Percentiles rank a stretch among this genome's conserved stretches.
phyloP scores from a whole-genome alignment of 805 yeast species.

The Saturnispora sekii region DNA sequence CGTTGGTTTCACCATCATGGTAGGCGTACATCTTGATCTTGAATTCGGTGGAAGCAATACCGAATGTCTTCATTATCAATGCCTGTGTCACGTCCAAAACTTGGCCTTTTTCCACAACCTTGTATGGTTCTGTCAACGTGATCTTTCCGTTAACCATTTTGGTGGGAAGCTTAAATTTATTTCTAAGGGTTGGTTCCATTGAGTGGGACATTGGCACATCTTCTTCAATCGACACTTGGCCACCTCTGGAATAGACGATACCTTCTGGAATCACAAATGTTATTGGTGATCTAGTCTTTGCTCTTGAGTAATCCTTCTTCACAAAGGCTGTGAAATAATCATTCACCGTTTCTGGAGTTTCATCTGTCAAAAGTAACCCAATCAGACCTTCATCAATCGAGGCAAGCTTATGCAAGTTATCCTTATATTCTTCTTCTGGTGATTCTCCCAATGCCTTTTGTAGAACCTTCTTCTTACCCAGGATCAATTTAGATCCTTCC shows the following conservation, averaged over 20 bases:
- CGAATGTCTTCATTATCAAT: constrained; percentile 85
- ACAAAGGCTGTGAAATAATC: constrained; percentile 76
- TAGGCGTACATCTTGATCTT: constrained; percentile 71
- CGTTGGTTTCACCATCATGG: constrained; percentile 52
- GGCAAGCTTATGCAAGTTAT: constrained; percentile 64
- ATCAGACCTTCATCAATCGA: constrained; percentile 64
- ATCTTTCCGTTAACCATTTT: constrained; percentile 85
- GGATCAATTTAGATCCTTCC: constrained; percentile 78
- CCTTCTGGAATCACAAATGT: constrained; percentile 86
- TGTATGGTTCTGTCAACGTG: constrained; percentile 60
- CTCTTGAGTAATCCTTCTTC: constrained; percentile 79
- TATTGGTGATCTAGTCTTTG: constrained; percentile 77
- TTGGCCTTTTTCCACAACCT: constrained; percentile 74
- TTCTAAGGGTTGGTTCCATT: constrained; percentile 85
- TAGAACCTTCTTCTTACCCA: constrained; percentile 90
- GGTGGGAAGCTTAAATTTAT: constrained; percentile 84
- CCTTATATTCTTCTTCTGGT: constrained; percentile 83
- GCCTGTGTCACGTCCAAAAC: constrained; percentile 84
- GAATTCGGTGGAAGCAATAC: constrained; percentile 88
- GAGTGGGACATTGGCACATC: constrained; percentile 97
- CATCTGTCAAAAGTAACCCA: constrained; percentile 85
- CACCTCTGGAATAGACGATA: constrained; percentile 88
- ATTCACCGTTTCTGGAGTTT: constrained; percentile 76
- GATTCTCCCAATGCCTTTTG: constrained; percentile 87
- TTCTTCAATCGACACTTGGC: constrained; percentile 79